Conservation (phyloP, 139 green algal genomes). For the Picochlorum sp. region DNA sequence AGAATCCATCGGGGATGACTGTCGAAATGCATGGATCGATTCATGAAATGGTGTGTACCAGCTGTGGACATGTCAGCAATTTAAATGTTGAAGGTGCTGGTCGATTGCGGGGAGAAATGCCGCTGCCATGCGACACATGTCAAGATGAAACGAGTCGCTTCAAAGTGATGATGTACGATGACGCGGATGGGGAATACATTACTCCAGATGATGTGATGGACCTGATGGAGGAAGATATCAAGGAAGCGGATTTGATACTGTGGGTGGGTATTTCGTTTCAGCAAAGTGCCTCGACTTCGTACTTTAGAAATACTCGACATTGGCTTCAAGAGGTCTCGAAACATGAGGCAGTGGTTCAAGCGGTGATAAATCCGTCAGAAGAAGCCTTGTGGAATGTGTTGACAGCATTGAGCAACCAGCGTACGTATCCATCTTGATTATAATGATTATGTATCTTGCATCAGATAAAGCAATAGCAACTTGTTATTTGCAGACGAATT, state of each 20-base stretch:
- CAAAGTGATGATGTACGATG: conserved; percentile 86
- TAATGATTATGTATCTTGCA: too few species aligned
- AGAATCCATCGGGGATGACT: conserved; percentile 48
- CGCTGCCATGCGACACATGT: background rate
- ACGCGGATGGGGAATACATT: conserved; percentile 65
- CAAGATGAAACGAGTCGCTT: background rate
- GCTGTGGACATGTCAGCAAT: conserved; percentile 29
- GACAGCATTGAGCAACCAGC: conserved; percentile 53
- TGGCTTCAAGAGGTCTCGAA: conserved; percentile 28
- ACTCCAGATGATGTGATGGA: conserved; percentile 78
- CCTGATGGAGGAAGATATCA: conserved; percentile 68
- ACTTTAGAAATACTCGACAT: conserved; percentile 65
- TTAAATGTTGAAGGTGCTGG: conserved; percentile 27
- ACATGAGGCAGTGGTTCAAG: conserved; percentile 29
- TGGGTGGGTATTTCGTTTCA: conserved; percentile 91
- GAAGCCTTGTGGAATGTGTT: conserved; percentile 73
- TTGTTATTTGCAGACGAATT: conserved; percentile 14
- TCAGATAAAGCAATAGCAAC: background rate
- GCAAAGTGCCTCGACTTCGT: conserved; percentile 70
- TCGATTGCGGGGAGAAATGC: conserved; percentile 13
- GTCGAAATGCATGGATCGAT: conserved; percentile 88
- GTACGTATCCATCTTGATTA: too few species aligned
- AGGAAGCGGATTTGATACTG: conserved; percentile 60
- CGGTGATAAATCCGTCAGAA: conserved; percentile 71
- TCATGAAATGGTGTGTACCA: conserved; percentile 38